A percentile compares a stretch with the other conserved stretches of the same genome.
These are phyloP conservation scores for Canariomyces notabilis DNA, from an alignment of 2,329 filamentous ascomycete species.

Conservation along the genomic window DNA sequence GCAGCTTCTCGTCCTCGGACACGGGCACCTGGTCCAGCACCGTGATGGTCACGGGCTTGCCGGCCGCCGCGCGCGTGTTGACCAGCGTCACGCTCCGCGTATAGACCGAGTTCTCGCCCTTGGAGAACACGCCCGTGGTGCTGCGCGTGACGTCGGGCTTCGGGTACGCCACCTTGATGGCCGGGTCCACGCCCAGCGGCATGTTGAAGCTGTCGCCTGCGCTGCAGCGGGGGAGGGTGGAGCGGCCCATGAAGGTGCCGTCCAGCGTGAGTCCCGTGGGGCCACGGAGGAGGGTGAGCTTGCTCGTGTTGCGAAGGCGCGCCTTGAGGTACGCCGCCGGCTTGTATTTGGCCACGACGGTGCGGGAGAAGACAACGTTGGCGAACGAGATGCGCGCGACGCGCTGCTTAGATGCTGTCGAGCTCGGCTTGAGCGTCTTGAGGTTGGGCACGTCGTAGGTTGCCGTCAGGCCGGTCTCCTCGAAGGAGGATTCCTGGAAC, in stretches of 20 bases:
- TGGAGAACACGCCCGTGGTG: conserved; percentile 48
- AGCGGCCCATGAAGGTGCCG: conserved; percentile 56
- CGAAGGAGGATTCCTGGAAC: conserved; percentile 50
- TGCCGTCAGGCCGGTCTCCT: conserved; percentile 55
- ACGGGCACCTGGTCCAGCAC: conserved; percentile 58
- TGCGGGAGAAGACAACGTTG: conserved; percentile 50
- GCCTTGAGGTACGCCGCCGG: conserved; percentile 56
- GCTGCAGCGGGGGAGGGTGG: conserved; percentile 49
- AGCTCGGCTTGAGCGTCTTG: conserved; percentile 51
- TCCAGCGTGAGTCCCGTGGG: conserved; percentile 57
- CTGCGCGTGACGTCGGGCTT: conserved; percentile 50
- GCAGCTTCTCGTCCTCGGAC: conserved; percentile 55
- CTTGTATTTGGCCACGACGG: conserved; percentile 56
- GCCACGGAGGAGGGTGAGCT: conserved; percentile 51
- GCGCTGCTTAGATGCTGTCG: conserved; percentile 51
- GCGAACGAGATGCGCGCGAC: conserved; percentile 51
- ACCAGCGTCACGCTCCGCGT: conserved; percentile 44
- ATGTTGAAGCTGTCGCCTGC: conserved; percentile 50
- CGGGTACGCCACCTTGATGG: conserved; percentile 50
- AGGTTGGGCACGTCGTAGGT: conserved; percentile 56
- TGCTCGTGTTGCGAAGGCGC: conserved; percentile 50
- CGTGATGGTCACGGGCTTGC: conserved; percentile 41
- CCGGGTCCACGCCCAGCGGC: conserved; percentile 55
- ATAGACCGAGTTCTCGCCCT: conserved; percentile 49
- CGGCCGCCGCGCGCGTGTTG: conserved; percentile 42